Percentiles rank a stretch among this genome's conserved stretches.
phyloP scores from a whole-genome alignment of 2,329 filamentous ascomycete genomes.

The Trichoderma atroviride region DNA sequence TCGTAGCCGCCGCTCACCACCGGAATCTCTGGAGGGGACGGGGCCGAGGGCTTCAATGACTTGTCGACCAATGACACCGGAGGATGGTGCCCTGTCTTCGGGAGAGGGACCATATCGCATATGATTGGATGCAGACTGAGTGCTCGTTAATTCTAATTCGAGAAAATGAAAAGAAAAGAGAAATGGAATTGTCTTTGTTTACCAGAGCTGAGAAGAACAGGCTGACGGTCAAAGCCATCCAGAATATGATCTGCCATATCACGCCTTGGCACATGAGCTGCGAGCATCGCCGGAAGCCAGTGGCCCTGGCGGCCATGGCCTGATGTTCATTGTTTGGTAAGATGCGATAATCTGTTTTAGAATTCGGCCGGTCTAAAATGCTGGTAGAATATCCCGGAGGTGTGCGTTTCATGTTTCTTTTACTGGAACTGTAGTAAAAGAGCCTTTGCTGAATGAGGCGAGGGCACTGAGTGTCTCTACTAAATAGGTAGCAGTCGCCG shows the following conservation, averaged over 20 bases:
- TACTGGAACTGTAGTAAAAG: neutral
- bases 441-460: neutral
- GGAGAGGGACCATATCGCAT: neutral
- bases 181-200: neutral
- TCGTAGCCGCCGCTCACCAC: constrained; percentile 36
- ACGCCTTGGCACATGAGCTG: neutral
- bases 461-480: neutral
- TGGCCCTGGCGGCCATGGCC: neutral
- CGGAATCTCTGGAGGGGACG: neutral
- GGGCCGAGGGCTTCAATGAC: constrained; percentile 1
- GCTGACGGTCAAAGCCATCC: neutral
- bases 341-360: neutral
- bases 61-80: neutral
- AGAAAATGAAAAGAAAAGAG: neutral
- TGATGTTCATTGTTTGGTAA: neutral
- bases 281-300: neutral
- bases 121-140: constrained; percentile 2
- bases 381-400: neutral
- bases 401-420: constrained; percentile 2
- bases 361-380: neutral
- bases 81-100: neutral
- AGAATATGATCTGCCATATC: neutral
- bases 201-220: constrained; percentile 20
- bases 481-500: neutral
- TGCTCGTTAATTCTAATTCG: neutral